Evolutionary conservation across 129 eudicot species (phyloP), one percentile per base, ranked within the genome.

Genomic region (Lactuca saligna): DNA sequence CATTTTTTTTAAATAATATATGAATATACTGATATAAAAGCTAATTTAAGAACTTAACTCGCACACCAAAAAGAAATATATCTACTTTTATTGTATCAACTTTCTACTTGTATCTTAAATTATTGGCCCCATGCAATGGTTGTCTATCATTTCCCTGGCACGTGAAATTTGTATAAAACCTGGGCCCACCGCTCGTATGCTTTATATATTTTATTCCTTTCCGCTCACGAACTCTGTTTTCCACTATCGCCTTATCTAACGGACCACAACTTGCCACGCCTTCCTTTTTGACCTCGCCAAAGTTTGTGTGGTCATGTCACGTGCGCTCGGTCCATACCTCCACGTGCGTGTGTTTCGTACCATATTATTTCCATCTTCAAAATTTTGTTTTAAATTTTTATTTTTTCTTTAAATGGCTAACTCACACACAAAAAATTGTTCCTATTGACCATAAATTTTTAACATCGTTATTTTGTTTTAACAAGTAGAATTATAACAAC

Each of bases 261-360:
- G 61, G 61, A 8, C 8, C 1, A 20, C 13, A 8, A 56, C 4
- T 3, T 16, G 14, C 61, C 61, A 56, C 61, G 37, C 17, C 57
- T n/a, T 0, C 15, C 9, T 16, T 4, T 4, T 16, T 4, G 3
- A 15, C 29, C 20, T 1, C 10, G 5, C 51, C 51, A 46, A 4
- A 15, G 17, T 15, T 53, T 53, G 57, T 53, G 57, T 53, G 57
- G 57, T 53, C 57, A 53, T n/a, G 57, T 53, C 57, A 53, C 57
- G 57, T 53, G 57, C 29, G 56, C 17, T 50, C 17, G 56, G 56
- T 50, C 56, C 16, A 50, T n/a, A 49, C 15, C n/a, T 39, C 44
- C 44, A 49, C 54, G 54, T 49, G 54, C 4, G 13, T 49, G 16
- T 53, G 29, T 53, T 53, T 53, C 57, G 15, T 15, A 49, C 16